These are phyloP conservation scores for Coniochaeta sp. DNA, from an alignment of 2,329 filamentous ascomycete genomes.

Conservation along the genomic window DNA sequence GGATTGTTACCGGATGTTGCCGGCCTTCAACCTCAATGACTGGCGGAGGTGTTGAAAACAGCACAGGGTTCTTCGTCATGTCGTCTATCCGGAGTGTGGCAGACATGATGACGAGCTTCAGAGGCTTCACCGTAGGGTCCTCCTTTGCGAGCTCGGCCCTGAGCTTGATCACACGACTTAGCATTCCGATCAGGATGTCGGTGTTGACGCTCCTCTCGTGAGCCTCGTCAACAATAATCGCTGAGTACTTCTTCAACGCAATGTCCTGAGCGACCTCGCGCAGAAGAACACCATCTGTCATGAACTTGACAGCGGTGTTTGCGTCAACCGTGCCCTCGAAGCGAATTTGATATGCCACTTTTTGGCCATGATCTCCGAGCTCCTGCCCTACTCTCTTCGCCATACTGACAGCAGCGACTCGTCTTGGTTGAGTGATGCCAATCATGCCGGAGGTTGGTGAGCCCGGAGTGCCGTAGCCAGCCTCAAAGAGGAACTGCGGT, in stretches of 20 bases:
- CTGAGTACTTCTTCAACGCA: constrained; percentile 80
- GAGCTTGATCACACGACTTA: constrained; percentile 84
- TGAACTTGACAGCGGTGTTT: constrained; percentile 92
- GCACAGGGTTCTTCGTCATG: constrained; percentile 72
- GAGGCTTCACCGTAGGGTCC: constrained; percentile 62
- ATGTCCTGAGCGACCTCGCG: constrained; percentile 90
- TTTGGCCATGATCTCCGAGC: constrained; percentile 66
- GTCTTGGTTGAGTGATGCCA: constrained; percentile 86
- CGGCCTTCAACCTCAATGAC: constrained; percentile 86
- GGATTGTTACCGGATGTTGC: constrained; percentile 82
- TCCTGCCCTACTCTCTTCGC: constrained; percentile 86
- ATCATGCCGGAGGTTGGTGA: constrained; percentile 87
- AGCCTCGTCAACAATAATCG: constrained; percentile 91
- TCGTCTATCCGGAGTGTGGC: constrained; percentile 88
- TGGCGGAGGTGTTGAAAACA: constrained; percentile 75
- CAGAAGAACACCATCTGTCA: constrained; percentile 95
- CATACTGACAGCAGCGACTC: constrained; percentile 96
- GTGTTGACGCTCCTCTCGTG: constrained; percentile 97
- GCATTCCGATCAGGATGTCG: constrained; percentile 95
- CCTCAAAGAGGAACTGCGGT: constrained; percentile 91
- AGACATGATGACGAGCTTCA: constrained; percentile 98
- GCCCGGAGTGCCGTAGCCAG: constrained; percentile 74
- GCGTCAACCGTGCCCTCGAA: constrained; percentile 79
- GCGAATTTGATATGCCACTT: constrained; percentile 88
- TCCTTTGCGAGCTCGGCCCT: constrained; percentile 68